Base-by-base conservation (phyloP, 192 early-diverging fungal genomes). In the Coemansia sp. region DNA sequence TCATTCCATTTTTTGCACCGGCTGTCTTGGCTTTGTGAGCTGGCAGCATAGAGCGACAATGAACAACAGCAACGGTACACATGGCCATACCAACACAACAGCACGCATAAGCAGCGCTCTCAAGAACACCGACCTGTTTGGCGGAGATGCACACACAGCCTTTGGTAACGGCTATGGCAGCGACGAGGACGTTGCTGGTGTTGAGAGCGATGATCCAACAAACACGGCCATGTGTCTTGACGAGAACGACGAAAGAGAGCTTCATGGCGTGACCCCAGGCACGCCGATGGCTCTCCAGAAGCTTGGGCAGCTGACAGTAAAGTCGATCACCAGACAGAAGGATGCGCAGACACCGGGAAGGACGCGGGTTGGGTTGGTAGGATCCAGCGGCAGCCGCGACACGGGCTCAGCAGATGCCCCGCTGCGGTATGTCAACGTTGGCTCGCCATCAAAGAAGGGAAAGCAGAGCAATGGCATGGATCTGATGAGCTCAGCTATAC, bases 191-290 rank as follows among this genome's bases (percentile, higher is more conserved):
- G 30, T 48, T 29, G 62, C 59, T 17, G 59, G 47, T 5, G 40
- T 57, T 23, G 58, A 72, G 50, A 61, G 66, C 55, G 66, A 78
- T 41, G 76, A 79, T 67, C 76, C 76, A 17, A 68, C 70, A 41
- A 79, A 79, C 61, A 79, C 71, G 10, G 76, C 76, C 9, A 79
- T 79, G 76, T 70, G 68, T 40, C 55, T 79, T 9, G 76, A 74
- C 34, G 76, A 79, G 22, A 67, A 54, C 53, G 76, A 79, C 17
- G 76, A 79, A 44, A 61, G 58, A 4, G 76, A 79, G 61, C 71
- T 79, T 22, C 28, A 50, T 10, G 34, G 42, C 13, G 56, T 79
- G 23, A 48, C 44, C 11, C 76, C 76, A 1, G 71, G 71, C 15
- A 79, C 76, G 6, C 76, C 76, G 5, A 50, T 64, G 57, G 70